A percentile compares a stretch with the other conserved stretches of the same genome.
These are phyloP conservation scores for Guyanaporus albipodus DNA, from an alignment of 768 basidiomycete genomes.

Conservation along the genomic window DNA sequence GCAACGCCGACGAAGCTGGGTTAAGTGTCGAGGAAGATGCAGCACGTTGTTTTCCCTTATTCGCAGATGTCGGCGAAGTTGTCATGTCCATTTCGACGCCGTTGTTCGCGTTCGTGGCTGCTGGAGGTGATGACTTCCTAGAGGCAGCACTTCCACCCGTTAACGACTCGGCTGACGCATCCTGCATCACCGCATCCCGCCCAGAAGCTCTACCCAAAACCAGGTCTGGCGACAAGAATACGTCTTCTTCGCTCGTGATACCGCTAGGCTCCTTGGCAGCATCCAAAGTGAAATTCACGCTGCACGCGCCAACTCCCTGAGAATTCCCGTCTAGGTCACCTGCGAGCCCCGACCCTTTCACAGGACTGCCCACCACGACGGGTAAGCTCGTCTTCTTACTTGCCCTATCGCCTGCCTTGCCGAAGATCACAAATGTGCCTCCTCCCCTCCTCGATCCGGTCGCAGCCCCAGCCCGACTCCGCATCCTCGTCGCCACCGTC, in stretches of 20 bases:
- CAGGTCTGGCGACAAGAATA: constrained; percentile 4
- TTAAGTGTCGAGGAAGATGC: constrained; percentile 19
- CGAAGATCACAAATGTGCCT: constrained; percentile 20
- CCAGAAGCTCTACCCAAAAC: not conserved
- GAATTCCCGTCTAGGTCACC: not conserved
- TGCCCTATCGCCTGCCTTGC: constrained; percentile 26
- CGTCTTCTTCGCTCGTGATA: constrained; percentile 1
- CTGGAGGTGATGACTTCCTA: constrained; percentile 14
- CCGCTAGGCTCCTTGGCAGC: not conserved
- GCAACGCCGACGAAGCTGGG: constrained; percentile 42
- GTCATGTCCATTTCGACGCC: constrained; percentile 12
- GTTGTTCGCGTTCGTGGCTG: constrained; percentile 3
- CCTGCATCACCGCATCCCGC: constrained; percentile 6
- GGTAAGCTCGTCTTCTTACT: constrained; percentile 45
- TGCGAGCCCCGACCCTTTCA: constrained; percentile 33
- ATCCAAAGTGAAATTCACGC: not conserved
- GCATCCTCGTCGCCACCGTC: not conserved
- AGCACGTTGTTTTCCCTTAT: constrained; percentile 23
- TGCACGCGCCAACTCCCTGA: not conserved
- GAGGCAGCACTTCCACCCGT: not conserved
- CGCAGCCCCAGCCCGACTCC: constrained; percentile 1
- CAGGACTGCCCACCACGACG: constrained; percentile 43
- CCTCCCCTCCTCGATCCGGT: constrained; percentile 6
- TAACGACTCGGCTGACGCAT: constrained; percentile 7
- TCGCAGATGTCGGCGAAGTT: constrained; percentile 12